Evolutionary conservation across 805 yeast species (phyloP).

Genomic region (Komagataella ulmi): DNA sequence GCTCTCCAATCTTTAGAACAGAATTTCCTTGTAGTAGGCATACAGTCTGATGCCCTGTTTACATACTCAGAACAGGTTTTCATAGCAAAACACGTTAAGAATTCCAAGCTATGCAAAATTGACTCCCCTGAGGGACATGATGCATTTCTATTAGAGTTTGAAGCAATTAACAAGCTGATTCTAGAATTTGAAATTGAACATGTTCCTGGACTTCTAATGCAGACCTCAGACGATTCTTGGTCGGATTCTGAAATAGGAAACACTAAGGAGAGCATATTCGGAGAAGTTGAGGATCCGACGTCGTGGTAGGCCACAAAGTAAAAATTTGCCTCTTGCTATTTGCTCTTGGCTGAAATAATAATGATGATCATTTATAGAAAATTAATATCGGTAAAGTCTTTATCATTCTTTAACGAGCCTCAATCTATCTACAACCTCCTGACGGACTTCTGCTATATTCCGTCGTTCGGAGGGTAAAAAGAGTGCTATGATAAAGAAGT

Average conservation of each 20-base stretch:
- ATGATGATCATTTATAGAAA: not conserved
- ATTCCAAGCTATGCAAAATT: conserved; percentile 54
- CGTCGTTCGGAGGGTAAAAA: conserved; percentile 76
- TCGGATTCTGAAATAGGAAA: conserved; percentile 31
- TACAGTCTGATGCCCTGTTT: conserved; percentile 84
- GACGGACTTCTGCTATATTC: conserved; percentile 60
- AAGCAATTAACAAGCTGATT: conserved; percentile 61
- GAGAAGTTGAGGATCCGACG: conserved; percentile 94
- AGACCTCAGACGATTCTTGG: conserved; percentile 31
- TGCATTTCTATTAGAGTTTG: conserved; percentile 87
- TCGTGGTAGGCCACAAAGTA: conserved; percentile 47
- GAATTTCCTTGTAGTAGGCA: conserved; percentile 81
- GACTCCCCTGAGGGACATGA: conserved; percentile 96
- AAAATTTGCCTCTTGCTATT: not conserved
- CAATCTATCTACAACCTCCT: conserved; percentile 38
- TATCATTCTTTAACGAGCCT: not conserved
- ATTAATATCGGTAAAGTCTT: not conserved
- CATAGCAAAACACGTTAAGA: conserved; percentile 62
- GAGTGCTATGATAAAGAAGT: conserved; percentile 66
- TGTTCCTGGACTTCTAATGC: conserved; percentile 45
- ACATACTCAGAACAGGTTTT: conserved; percentile 86
- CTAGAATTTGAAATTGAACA: conserved; percentile 47
- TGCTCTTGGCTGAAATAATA: conserved; percentile 2
- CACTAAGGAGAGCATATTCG: conserved; percentile 57
- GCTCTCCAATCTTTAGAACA: conserved; percentile 49